These are phyloP conservation scores for Candida insectalens DNA, from an alignment of 805 yeast genomes.

Conservation along the genomic window DNA sequence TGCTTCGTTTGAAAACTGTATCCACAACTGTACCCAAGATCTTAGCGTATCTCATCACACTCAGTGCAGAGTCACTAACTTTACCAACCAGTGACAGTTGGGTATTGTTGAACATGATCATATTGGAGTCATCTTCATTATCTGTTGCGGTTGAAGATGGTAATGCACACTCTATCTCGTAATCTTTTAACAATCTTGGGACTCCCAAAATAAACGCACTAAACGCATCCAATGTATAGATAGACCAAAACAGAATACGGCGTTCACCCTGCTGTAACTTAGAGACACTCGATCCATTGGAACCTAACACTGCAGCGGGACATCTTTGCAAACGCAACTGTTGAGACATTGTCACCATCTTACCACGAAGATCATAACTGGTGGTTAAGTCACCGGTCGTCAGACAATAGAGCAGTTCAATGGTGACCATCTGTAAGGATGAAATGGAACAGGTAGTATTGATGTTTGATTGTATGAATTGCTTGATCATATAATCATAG, in stretches of 20 bases:
- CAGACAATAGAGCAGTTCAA: slow-evolving; percentile 63
- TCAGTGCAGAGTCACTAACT: slow-evolving; percentile 53
- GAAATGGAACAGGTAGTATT: slow-evolving; percentile 54
- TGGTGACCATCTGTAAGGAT: slow-evolving; percentile 57
- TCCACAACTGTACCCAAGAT: slow-evolving; percentile 68
- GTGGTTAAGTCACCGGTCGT: slow-evolving; percentile 67
- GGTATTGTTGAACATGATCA: slow-evolving; percentile 43
- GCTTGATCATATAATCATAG: slow-evolving; percentile 52
- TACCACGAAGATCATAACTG: slow-evolving; percentile 67
- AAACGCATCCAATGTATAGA: slow-evolving; percentile 67
- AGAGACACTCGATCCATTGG: slow-evolving; percentile 55
- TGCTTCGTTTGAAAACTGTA: slow-evolving; percentile 55
- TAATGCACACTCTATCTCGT: slow-evolving; percentile 77
- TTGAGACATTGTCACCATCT: slow-evolving; percentile 74
- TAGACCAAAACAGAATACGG: slow-evolving; percentile 77
- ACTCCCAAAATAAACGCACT: slow-evolving; percentile 71
- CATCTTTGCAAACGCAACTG: slow-evolving; percentile 79
- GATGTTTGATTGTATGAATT: slow-evolving; percentile 52
- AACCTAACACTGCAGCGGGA: slow-evolving; percentile 70
- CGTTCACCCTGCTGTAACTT: slow-evolving; percentile 74
- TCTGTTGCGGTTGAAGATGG: slow-evolving; percentile 40
- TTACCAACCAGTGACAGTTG: slow-evolving; percentile 59
- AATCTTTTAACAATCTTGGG: slow-evolving; percentile 70
- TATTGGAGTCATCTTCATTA: slow-evolving; percentile 39
- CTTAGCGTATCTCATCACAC: slow-evolving; percentile 59